These are phyloP conservation scores for Cladobotryum protrusum DNA, from an alignment of 2,329 filamentous ascomycete genomes.

Conservation along the genomic window DNA sequence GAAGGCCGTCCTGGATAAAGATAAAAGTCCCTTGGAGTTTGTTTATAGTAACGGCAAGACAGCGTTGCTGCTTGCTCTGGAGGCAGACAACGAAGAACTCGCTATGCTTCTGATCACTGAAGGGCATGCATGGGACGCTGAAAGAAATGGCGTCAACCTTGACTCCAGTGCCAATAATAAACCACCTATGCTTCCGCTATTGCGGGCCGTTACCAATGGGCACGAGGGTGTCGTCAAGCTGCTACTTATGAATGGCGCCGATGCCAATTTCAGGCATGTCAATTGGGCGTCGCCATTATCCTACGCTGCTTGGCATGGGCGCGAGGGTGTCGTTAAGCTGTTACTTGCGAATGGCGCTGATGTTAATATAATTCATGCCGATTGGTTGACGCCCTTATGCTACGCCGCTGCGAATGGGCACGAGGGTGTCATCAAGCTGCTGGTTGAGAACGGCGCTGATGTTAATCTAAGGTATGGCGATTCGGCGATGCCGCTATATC, in stretches of 20 bases:
- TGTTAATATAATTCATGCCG: not conserved
- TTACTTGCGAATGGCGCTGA: not conserved
- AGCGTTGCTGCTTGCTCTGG: no score
- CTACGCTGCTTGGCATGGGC: no score
- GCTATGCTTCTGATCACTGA: no score
- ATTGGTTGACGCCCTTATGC: not conserved
- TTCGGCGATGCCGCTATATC: no score
- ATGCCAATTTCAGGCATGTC: not conserved
- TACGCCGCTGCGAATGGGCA: slow-evolving; percentile 6
- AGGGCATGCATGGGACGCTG: no score
- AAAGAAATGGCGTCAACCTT: slow-evolving; percentile 2
- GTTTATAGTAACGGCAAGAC: no score
- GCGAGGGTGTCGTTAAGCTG: slow-evolving; percentile 8
- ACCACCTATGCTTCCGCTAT: slow-evolving; percentile 3
- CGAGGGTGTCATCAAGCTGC: not conserved
- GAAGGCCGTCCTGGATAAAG: no score
- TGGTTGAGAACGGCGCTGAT: slow-evolving; percentile 2
- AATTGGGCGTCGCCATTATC: no score
- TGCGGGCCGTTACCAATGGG: slow-evolving; percentile 5
- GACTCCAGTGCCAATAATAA: not conserved
- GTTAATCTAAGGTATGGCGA: not conserved
- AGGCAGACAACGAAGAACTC: no score
- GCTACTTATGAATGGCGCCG: not conserved
- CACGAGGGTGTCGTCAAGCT: slow-evolving; percentile 8
- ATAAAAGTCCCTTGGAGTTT: no score